These are phyloP conservation scores for Ormosia emarginata DNA, from an alignment of 306 rosid species.

Conservation along the genomic window DNA sequence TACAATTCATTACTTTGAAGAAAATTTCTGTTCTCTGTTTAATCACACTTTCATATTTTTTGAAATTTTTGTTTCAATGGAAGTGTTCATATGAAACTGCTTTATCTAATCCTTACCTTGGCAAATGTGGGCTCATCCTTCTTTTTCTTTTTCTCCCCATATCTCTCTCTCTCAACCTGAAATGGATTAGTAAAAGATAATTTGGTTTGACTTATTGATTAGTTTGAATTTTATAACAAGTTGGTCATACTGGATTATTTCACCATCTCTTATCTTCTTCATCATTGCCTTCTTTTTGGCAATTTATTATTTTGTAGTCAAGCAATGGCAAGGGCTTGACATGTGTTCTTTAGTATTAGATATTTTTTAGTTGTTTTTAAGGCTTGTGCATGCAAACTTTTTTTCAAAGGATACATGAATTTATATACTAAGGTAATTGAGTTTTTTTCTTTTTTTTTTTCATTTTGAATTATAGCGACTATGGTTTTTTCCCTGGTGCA, in stretches of 20 bases:
- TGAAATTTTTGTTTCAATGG: not conserved
- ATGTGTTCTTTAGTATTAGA: not conserved
- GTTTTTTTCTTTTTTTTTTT: not conserved
- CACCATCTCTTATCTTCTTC: not conserved
- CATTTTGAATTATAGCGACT: not conserved
- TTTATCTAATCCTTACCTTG: not conserved
- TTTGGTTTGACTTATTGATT: not conserved
- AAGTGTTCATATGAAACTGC: not conserved
- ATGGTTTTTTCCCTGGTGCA: not conserved
- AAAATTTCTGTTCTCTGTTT: not conserved
- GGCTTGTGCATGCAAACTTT: not conserved
- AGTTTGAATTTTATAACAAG: not conserved
- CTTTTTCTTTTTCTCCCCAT: not conserved
- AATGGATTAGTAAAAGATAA: not conserved
- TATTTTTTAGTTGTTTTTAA: not conserved
- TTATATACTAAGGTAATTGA: not conserved
- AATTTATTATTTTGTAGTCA: not conserved
- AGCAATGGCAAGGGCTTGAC: not conserved
- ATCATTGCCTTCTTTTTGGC: not conserved
- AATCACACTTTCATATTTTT: not conserved
- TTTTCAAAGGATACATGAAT: not conserved
- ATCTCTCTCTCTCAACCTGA: not conserved
- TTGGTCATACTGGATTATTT: not conserved
- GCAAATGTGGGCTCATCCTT: not conserved
- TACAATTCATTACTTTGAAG: not conserved